phyloP scores from a whole-genome alignment of 2,329 filamentous ascomycete genomes.

The Pseudogymnoascus sp. region DNA sequence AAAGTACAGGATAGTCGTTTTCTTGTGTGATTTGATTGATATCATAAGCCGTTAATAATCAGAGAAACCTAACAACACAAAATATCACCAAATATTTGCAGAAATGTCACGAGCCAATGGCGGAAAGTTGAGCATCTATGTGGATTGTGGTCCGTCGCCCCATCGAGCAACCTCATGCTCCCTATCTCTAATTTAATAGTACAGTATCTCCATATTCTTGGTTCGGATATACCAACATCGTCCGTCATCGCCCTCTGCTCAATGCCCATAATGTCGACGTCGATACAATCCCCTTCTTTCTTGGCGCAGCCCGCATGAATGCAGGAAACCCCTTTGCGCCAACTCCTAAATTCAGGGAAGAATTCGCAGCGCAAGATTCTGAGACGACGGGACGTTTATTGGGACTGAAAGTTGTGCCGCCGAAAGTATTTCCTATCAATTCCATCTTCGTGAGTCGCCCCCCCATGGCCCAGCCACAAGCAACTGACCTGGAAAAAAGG shows the following conservation, averaged over 20 bases:
- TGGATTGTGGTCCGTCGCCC: constrained; percentile 16
- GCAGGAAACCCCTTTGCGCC: constrained; percentile 16
- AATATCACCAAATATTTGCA: background rate
- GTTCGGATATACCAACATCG: constrained; percentile 16
- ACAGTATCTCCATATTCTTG: constrained; percentile 19
- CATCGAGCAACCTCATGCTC: background rate
- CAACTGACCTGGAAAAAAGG: constrained; percentile 10
- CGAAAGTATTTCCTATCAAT: constrained; percentile 15
- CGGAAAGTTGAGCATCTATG: constrained; percentile 13
- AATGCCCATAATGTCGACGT: constrained; percentile 15
- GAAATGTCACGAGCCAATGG: background rate
- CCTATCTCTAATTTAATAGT: background rate
- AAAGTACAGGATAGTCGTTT: background rate
- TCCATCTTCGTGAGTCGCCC: constrained; percentile 15
- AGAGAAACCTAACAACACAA: background rate
- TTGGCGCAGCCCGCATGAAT: constrained; percentile 16
- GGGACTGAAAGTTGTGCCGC: constrained; percentile 16
- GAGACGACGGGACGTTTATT: constrained; percentile 14
- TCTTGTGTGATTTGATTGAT: background rate
- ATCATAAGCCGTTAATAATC: background rate
- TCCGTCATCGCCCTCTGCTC: constrained; percentile 14
- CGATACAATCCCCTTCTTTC: constrained; percentile 19
- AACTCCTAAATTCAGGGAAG: constrained; percentile 15
- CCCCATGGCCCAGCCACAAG: background rate
- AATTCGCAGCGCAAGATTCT: constrained; percentile 14